Evolutionary conservation across 2,329 filamentous ascomycete genomes (phyloP).

Genomic region (Talaromyces sp.): DNA sequence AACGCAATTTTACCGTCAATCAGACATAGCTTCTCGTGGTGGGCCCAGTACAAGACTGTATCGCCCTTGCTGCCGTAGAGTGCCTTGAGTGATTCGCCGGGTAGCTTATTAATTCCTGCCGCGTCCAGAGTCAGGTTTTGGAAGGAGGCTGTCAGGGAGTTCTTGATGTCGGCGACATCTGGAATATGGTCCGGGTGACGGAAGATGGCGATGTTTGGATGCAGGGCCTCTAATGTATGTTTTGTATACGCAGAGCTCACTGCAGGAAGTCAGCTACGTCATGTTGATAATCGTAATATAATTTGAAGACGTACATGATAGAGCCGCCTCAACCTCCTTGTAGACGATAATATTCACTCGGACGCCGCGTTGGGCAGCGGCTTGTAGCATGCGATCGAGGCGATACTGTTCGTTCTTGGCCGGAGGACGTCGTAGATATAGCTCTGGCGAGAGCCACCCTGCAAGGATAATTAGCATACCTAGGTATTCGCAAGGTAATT

Average conservation of each 20-base stretch:
- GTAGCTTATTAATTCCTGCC: slow-evolving; percentile 61
- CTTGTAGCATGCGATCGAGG: slow-evolving; percentile 76
- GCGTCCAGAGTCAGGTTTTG: slow-evolving; percentile 57
- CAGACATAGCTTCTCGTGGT: slow-evolving; percentile 87
- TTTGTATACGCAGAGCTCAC: slow-evolving; percentile 74
- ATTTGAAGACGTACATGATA: slow-evolving; percentile 64
- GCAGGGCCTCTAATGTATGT: slow-evolving; percentile 70
- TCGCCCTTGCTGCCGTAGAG: slow-evolving; percentile 80
- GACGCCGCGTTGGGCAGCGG: slow-evolving; percentile 80
- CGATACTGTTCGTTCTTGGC: slow-evolving; percentile 79
- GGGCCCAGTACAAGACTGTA: slow-evolving; percentile 85
- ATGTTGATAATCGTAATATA: background rate
- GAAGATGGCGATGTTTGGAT: slow-evolving; percentile 84
- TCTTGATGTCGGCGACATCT: slow-evolving; percentile 65
- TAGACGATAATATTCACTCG: slow-evolving; percentile 85
- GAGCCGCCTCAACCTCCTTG: slow-evolving; percentile 80
- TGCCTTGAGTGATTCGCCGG: slow-evolving; percentile 70
- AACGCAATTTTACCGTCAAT: slow-evolving; percentile 78
- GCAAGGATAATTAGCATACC: background rate
- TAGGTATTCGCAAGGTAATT: slow-evolving; percentile 21
- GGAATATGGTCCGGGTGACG: slow-evolving; percentile 85
- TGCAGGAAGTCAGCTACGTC: slow-evolving; percentile 29
- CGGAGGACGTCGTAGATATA: slow-evolving; percentile 81
- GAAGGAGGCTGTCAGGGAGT: slow-evolving; percentile 56
- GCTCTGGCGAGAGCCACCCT: slow-evolving; percentile 82